Percentiles rank a stretch among this genome's conserved stretches.
phyloP scores from a whole-genome alignment of 441 rosid species.

The Erodium moschatum region DNA sequence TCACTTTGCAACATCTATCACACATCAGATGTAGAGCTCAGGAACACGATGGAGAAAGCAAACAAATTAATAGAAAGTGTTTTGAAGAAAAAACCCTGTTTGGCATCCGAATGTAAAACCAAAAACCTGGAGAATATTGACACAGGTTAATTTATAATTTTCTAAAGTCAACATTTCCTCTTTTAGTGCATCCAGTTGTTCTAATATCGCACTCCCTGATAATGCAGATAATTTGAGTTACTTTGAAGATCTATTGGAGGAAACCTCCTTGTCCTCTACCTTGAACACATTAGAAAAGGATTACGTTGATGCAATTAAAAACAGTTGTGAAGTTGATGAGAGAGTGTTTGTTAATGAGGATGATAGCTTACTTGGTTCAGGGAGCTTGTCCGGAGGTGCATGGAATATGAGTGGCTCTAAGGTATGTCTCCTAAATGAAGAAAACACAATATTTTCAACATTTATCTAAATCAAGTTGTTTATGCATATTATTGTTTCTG shows the following conservation, averaged over 20 bases:
- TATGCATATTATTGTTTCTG: background rate
- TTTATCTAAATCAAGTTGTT: background rate
- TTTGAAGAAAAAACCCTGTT: conserved; percentile 48
- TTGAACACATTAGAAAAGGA: conserved; percentile 59
- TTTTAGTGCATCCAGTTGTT: conserved; percentile 6
- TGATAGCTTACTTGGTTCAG: conserved; percentile 71
- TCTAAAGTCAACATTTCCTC: background rate
- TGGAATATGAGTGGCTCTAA: conserved; percentile 47
- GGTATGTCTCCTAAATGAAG: conserved; percentile 27
- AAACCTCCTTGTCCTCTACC: conserved; percentile 49
- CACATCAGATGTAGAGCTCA: conserved; percentile 72
- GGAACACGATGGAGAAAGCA: conserved; percentile 50
- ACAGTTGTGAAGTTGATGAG: conserved; percentile 73
- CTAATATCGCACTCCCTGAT: conserved; percentile 22
- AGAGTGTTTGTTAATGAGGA: conserved; percentile 74
- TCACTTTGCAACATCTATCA: conserved; percentile 76
- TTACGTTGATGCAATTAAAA: conserved; percentile 51
- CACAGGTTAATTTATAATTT: conserved; percentile 34
- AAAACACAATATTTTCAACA: background rate
- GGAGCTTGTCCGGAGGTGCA: conserved; percentile 66
- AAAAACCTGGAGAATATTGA: conserved; percentile 55
- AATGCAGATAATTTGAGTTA: conserved; percentile 71
- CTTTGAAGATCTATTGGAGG: conserved; percentile 75
- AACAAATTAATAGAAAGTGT: conserved; percentile 53
- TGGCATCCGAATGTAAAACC: conserved; percentile 53